Base-by-base conservation (phyloP, 2,329 filamentous ascomycete species). In the Cercospora janseana region DNA sequence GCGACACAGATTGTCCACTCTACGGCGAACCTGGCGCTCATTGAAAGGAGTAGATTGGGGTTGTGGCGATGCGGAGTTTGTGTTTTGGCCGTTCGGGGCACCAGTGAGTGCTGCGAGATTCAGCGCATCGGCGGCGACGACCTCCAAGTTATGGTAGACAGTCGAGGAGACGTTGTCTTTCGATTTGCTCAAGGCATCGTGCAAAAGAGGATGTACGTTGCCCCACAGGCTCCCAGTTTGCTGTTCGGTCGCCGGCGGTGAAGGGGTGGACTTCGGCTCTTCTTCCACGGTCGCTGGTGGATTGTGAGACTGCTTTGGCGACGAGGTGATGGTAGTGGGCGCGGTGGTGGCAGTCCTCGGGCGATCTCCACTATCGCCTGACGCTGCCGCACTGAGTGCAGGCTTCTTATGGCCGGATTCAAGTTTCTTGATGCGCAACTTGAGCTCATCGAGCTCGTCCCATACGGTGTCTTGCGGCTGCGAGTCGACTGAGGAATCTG, bases 371-470 rank as follows among this genome's bases (percentile, higher is more conserved):
- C 85, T 85, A 7, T 81, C 78, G 56, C 83, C 80, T 4, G 85
- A 85, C 65, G 91, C 85, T 2, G 88, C 87, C 2, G 88, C 88
- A 27, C 85, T 87, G 2, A 90, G 92, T 2, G 87, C 90, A 0
- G 91, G 90, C 26, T 93, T 74, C 32, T 46, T 41, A 69, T 94
- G 95, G 2, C 88, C 94, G 60, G 94, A 71, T 68, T 97, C 93
- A 7, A 98, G 79, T 53, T 89, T 87, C 60, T 88, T 85, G 61
- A 98, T 95, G 23, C 93, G 83, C 31, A 88, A 93, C 68, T 97
- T 97, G 38, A 98, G 74, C 58, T 97, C 93, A 61, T 97, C 93
- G 21, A 98, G 73, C 69, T 98, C 93, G 66, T 97, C 93, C 93
- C 93, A 98, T 2, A 98, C 88, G 0, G 90, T 96, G 9, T 91